phyloP scores from a whole-genome alignment of 371 early-diverging fungal species.

The Blyttiomyces sp. region DNA sequence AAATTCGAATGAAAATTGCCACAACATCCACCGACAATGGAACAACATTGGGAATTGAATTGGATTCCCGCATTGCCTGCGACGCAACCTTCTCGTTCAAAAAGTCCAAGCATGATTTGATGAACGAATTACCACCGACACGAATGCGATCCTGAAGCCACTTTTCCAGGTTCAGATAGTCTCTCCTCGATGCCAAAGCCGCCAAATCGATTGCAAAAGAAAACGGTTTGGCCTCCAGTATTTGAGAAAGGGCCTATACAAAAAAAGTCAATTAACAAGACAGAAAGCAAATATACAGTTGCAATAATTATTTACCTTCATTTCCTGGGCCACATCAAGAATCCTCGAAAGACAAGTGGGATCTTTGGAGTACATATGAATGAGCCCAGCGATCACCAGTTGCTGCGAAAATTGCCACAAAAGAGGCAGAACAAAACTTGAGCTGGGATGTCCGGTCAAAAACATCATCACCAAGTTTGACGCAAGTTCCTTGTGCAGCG shows the following conservation, averaged over 20 bases:
- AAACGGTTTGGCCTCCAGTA: constrained; percentile 69
- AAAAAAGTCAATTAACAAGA: not conserved
- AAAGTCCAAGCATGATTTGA: constrained; percentile 74
- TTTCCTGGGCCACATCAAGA: constrained; percentile 77
- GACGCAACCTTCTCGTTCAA: constrained; percentile 63
- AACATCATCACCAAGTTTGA: constrained; percentile 64
- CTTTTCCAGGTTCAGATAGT: constrained; percentile 80
- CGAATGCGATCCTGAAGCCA: constrained; percentile 77
- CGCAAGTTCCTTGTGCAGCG: constrained; percentile 66
- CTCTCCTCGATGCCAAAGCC: constrained; percentile 74
- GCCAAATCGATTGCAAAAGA: constrained; percentile 82
- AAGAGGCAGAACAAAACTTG: constrained; percentile 67
- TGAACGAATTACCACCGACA: constrained; percentile 66
- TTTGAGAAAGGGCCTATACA: constrained; percentile 61
- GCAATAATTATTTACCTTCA: constrained; percentile 69
- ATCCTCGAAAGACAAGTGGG: constrained; percentile 69
- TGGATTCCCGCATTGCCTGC: constrained; percentile 9
- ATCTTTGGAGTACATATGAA: constrained; percentile 74
- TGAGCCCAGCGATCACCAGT: constrained; percentile 60
- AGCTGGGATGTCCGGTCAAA: constrained; percentile 60
- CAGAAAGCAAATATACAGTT: no score
- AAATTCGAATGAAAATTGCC: constrained; percentile 64
- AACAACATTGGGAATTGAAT: constrained; percentile 31
- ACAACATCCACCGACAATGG: constrained; percentile 69
- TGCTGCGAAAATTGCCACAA: constrained; percentile 70